Percentiles rank a stretch among this genome's conserved stretches.
These are phyloP conservation scores for Stenogyne calaminthoides DNA, from an alignment of 305 asterid genomes.

Conservation along the genomic window DNA sequence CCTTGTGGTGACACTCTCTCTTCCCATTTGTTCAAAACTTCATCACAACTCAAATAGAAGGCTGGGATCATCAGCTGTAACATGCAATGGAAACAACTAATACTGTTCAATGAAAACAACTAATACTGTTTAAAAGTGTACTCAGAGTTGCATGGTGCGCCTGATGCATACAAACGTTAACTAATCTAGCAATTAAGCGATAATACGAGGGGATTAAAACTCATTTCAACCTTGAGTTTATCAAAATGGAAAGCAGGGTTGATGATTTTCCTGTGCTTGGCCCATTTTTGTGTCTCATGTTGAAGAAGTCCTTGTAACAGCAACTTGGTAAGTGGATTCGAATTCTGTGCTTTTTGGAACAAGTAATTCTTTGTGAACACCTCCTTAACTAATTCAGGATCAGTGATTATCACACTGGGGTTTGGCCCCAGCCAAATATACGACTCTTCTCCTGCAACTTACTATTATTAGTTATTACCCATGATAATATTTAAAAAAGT, in stretches of 20 bases:
- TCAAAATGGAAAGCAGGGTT: constrained; percentile 55
- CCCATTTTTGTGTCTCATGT: constrained; percentile 44
- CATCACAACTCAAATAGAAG: constrained; percentile 6
- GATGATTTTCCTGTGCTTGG: constrained; percentile 46
- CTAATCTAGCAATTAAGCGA: not conserved
- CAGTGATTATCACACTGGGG: constrained; percentile 38
- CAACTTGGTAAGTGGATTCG: constrained; percentile 36
- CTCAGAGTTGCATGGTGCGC: too few relatives aligned
- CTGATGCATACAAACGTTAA: too few relatives aligned
- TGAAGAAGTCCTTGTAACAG: constrained; percentile 35
- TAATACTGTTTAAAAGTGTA: too few relatives aligned
- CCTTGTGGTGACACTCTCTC: constrained; percentile 10
- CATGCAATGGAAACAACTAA: not conserved
- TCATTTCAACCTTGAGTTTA: constrained; percentile 49
- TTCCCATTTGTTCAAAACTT: constrained; percentile 20
- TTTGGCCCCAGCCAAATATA: constrained; percentile 49
- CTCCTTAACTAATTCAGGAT: constrained; percentile 46
- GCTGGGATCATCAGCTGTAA: constrained; percentile 36
- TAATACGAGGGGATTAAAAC: not conserved
- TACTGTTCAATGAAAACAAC: too few relatives aligned
- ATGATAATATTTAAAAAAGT: too few relatives aligned
- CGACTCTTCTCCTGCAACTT: constrained; percentile 35
- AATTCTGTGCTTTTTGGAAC: constrained; percentile 28
- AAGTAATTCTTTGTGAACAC: constrained; percentile 31
- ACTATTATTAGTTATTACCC: too few relatives aligned